phyloP scores from a whole-genome alignment of 257 asterid genomes.

The Apocynum venetum region DNA sequence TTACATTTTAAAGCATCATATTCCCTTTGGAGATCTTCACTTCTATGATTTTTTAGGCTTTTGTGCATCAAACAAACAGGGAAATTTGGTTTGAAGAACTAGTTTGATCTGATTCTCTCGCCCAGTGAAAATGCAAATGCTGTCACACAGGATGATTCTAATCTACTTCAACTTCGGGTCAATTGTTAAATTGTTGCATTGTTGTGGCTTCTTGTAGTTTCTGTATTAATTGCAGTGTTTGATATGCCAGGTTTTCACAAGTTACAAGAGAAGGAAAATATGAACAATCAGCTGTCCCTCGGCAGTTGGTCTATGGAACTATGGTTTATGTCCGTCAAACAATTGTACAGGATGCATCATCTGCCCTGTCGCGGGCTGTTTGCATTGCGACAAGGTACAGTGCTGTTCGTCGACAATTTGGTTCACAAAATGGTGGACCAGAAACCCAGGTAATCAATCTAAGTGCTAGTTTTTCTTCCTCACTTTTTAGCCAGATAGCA shows the following conservation, averaged over 20 bases:
- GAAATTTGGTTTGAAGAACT: neutral
- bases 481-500: neutral
- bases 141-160: neutral
- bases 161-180: neutral
- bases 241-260: constrained; percentile 70
- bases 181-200: neutral
- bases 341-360: constrained; percentile 89
- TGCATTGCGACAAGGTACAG: constrained; percentile 96
- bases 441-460: constrained; percentile 74
- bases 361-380: constrained; percentile 86
- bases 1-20: neutral
- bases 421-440: constrained; percentile 85
- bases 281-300: constrained; percentile 76
- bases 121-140: neutral
- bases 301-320: constrained; percentile 90
- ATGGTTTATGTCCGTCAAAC: constrained; percentile 88
- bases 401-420: constrained; percentile 95
- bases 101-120: neutral
- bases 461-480: neutral
- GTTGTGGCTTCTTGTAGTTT: neutral
- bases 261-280: constrained; percentile 89
- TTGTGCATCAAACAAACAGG: neutral
- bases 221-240: neutral
- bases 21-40: neutral
- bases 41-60: neutral